Percentiles rank a stretch among this genome's conserved stretches.
phyloP scores from a whole-genome alignment of 1,284 basidiomycete genomes.

The Erythrobasidium hasegawianum region DNA sequence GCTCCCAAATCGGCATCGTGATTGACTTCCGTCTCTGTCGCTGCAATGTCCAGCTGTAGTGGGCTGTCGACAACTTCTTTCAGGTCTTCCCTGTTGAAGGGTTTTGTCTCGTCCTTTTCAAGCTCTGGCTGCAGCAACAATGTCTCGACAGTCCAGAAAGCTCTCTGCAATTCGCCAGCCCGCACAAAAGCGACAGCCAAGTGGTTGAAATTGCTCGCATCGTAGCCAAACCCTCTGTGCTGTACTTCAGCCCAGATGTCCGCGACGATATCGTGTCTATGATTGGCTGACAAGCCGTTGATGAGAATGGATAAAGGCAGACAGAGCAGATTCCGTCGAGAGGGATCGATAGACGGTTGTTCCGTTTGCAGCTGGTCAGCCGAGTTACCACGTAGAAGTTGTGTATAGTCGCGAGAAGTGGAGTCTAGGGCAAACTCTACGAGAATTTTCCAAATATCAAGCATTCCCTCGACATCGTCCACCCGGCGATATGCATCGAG shows the following conservation, averaged over 20 bases:
- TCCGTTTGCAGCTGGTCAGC: neutral
- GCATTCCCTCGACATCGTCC: constrained; percentile 59
- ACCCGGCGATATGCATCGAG: constrained; percentile 70
- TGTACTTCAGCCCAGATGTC: constrained; percentile 65
- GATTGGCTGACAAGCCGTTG: constrained; percentile 65
- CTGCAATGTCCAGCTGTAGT: no score
- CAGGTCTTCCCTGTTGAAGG: no score
- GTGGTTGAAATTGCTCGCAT: constrained; percentile 91
- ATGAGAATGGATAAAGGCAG: constrained; percentile 81
- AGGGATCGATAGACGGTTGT: constrained; percentile 33
- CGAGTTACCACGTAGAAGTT: neutral
- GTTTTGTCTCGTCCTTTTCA: neutral
- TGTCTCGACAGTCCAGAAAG: constrained; percentile 72
- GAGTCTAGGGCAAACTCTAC: constrained; percentile 56
- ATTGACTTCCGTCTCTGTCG: no score
- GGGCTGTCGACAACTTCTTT: no score
- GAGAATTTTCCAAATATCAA: constrained; percentile 67
- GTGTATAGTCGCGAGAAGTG: neutral
- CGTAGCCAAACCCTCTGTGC: constrained; percentile 70
- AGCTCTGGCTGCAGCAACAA: constrained; percentile 1
- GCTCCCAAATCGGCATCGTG: no score
- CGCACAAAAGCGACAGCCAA: constrained; percentile 69
- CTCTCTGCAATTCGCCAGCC: constrained; percentile 72
- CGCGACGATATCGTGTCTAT: constrained; percentile 63
- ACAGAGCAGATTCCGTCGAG: constrained; percentile 60